Percentiles rank a stretch among this genome's conserved stretches.
phyloP scores from a whole-genome alignment of 306 rosid genomes.

The Ammopiptanthus mongolicus region DNA sequence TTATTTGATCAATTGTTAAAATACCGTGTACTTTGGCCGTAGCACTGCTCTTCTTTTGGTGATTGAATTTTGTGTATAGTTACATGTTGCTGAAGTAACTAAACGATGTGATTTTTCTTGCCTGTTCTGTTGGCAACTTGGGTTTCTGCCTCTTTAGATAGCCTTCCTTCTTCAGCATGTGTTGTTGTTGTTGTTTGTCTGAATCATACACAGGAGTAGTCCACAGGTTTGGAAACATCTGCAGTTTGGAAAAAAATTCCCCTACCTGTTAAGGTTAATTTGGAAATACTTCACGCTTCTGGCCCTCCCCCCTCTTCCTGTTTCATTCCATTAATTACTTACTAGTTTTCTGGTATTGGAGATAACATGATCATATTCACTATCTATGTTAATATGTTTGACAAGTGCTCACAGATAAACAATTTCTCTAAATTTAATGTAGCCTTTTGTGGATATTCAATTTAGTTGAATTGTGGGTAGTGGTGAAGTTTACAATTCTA shows the following conservation, averaged over 20 bases:
- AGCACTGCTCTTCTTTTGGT: neutral
- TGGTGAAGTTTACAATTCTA: neutral
- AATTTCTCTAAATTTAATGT: neutral
- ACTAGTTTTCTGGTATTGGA: neutral
- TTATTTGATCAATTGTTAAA: neutral
- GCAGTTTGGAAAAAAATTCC: neutral
- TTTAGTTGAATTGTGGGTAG: neutral
- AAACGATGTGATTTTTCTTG: neutral
- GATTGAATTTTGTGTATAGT: neutral
- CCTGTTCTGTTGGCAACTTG: neutral
- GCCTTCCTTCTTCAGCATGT: neutral
- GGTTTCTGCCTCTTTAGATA: constrained; percentile 10
- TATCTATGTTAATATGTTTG: neutral
- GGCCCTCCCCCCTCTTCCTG: neutral
- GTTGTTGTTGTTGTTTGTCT: neutral
- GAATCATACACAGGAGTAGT: neutral
- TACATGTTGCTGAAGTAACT: neutral
- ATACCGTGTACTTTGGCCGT: neutral
- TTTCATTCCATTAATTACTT: neutral
- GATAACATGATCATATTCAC: neutral
- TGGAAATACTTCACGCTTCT: neutral
- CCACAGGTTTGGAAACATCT: neutral
- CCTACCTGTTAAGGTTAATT: neutral
- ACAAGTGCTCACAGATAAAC: neutral
- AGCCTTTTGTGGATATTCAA: neutral